These are phyloP conservation scores for Arthrobotrys musiformis DNA, from an alignment of 2,329 filamentous ascomycete genomes.

Conservation along the genomic window DNA sequence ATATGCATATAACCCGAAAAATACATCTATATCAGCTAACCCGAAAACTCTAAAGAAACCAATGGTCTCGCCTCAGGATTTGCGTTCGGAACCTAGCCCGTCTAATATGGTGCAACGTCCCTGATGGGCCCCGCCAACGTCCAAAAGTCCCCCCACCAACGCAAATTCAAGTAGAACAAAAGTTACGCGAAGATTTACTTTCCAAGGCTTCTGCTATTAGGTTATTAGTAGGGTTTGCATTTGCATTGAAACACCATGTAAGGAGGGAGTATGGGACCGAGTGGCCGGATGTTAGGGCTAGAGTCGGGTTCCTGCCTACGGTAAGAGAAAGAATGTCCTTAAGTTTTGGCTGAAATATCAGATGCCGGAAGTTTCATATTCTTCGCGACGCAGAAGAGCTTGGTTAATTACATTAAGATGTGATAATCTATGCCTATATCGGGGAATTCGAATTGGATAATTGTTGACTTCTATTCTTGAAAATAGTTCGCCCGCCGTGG, in stretches of 20 bases:
- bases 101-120: constrained; percentile 50
- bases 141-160: constrained; percentile 35
- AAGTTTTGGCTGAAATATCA: too few relatives aligned
- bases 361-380: too few relatives aligned
- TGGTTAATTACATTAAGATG: too few relatives aligned
- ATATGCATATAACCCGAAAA: not conserved
- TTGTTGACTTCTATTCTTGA: not conserved
- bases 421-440: too few relatives aligned
- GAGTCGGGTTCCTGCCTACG: constrained; percentile 55
- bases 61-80: constrained; percentile 48
- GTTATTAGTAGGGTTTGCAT: constrained; percentile 51
- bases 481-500: constrained; percentile 47
- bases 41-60: not conserved
- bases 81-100: constrained; percentile 35
- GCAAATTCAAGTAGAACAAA: constrained; percentile 49
- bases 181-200: constrained; percentile 51
- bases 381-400: too few relatives aligned
- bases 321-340: constrained; percentile 17
- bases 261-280: constrained; percentile 54
- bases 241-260: constrained; percentile 54
- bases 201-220: constrained; percentile 54
- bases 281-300: constrained; percentile 50
- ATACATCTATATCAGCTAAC: not conserved
- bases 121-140: constrained; percentile 34
- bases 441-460: too few relatives aligned